A percentile compares a stretch with the other conserved stretches of the same genome.
phyloP scores from a whole-genome alignment of 495 filamentous ascomycete genomes.

The Collariella sp. region DNA sequence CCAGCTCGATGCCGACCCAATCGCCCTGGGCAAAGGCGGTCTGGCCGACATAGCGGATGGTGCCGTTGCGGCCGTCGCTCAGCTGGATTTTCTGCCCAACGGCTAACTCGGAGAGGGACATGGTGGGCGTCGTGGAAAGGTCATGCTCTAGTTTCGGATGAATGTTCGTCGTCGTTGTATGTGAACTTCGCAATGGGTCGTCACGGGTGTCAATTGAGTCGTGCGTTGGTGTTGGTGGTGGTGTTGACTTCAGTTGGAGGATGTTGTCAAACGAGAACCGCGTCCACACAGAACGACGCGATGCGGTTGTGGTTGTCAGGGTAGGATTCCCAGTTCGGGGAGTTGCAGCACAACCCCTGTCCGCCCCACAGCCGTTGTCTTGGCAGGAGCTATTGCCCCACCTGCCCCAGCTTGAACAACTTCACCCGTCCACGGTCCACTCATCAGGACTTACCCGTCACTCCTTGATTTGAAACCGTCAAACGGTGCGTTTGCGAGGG shows the following conservation, averaged over 20 bases:
- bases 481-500: no score
- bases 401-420: no score
- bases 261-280: background rate
- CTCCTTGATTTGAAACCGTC: no score
- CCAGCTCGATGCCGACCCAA: conserved; percentile 88
- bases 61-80: conserved; percentile 64
- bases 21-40: conserved; percentile 72
- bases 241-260: background rate
- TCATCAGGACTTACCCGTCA: no score
- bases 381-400: no score
- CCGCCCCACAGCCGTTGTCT: no score
- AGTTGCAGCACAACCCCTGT: no score
- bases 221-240: background rate
- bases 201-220: no score
- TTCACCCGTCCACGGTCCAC: no score
- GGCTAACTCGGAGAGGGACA: conserved; percentile 35
- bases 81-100: conserved; percentile 51
- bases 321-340: no score
- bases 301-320: no score
- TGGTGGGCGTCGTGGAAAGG: background rate
- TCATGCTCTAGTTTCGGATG: background rate
- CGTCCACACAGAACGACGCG: no score
- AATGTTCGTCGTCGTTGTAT: background rate
- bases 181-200: background rate
- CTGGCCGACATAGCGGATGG: conserved; percentile 70